Evolutionary conservation across 164 flowering plant genomes (phyloP).

Genomic region (Dillenia turbinata): DNA sequence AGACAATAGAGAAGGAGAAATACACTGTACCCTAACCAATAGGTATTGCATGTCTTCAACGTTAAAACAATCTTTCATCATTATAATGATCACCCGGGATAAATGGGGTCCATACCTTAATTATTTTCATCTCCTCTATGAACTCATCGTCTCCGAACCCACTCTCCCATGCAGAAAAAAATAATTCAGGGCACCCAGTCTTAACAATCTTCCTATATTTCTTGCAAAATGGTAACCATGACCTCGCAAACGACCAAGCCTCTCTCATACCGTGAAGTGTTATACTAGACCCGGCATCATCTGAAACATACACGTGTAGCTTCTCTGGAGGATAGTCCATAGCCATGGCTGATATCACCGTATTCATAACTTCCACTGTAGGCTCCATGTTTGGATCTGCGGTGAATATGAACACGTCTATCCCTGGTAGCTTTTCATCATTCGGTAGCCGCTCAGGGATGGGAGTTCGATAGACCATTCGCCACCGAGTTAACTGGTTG

Average conservation of each 20-base stretch:
- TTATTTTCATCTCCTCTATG: neutral
- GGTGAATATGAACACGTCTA: slow-evolving; percentile 22
- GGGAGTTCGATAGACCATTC: slow-evolving; percentile 8
- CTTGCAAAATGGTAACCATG: slow-evolving; percentile 25
- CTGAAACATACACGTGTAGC: slow-evolving; percentile 22
- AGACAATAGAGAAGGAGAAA: too few relatives aligned
- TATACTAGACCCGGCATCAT: slow-evolving; percentile 20
- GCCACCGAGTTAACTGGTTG: slow-evolving; percentile 5
- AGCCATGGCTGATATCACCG: slow-evolving; percentile 22
- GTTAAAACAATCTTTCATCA: too few relatives aligned
- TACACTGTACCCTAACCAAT: too few relatives aligned
- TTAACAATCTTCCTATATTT: slow-evolving; percentile 5
- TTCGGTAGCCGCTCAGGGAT: slow-evolving; percentile 3
- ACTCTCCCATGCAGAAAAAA: neutral
- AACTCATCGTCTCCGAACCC: neutral
- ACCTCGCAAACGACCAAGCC: slow-evolving; percentile 15
- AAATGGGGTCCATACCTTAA: slow-evolving; percentile 1
- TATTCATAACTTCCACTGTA: slow-evolving; percentile 15
- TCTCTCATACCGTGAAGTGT: slow-evolving; percentile 18
- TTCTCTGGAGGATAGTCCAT: slow-evolving; percentile 24
- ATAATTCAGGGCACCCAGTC: slow-evolving; percentile 14
- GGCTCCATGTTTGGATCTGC: slow-evolving; percentile 29
- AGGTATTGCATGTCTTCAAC: too few relatives aligned
- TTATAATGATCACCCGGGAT: too few relatives aligned
- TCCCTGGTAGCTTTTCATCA: slow-evolving; percentile 8